A percentile compares a stretch with the other conserved stretches of the same genome.
These are phyloP conservation scores for Chondrus crispus DNA, from an alignment of 23 red algal genomes.

Conservation along the genomic window DNA sequence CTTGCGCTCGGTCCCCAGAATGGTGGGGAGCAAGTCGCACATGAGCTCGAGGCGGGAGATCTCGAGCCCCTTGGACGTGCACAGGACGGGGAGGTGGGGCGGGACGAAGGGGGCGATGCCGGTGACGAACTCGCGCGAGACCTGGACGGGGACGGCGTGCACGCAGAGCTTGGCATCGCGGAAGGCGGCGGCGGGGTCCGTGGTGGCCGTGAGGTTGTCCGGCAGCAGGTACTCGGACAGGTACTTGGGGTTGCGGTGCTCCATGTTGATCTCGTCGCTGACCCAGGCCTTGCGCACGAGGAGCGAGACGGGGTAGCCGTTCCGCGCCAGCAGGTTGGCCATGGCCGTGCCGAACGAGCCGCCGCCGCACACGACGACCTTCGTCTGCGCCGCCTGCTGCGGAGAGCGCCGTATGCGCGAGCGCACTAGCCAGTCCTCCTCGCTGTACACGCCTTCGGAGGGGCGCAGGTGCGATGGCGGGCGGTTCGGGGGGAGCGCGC, in stretches of 20 bases:
- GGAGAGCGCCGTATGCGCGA: slow-evolving; percentile 61
- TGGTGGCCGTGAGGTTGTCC: slow-evolving; percentile 69
- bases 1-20: slow-evolving; percentile 49
- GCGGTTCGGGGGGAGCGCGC: not conserved
- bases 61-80: slow-evolving; percentile 94
- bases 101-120: slow-evolving; percentile 16
- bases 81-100: slow-evolving; percentile 77
- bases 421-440: slow-evolving; percentile 70
- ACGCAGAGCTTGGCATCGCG: slow-evolving; percentile 69
- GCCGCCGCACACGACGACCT: slow-evolving; percentile 79
- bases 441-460: not conserved
- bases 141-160: slow-evolving; percentile 94
- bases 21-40: slow-evolving; percentile 85
- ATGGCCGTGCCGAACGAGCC: slow-evolving; percentile 97
- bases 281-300: slow-evolving; percentile 77
- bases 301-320: slow-evolving; percentile 83
- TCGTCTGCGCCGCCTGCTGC: slow-evolving; percentile 20
- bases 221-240: slow-evolving; percentile 75
- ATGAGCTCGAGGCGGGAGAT: slow-evolving; percentile 69
- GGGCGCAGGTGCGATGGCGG: not conserved
- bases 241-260: slow-evolving; percentile 89
- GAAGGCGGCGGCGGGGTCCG: slow-evolving; percentile 67
- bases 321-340: slow-evolving; percentile 76
- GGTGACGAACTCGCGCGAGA: slow-evolving; percentile 63
- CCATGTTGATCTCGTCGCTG: slow-evolving; percentile 78